Evolutionary conservation across 2,329 filamentous ascomycete genomes (phyloP).

Genomic region (Nectriaceae sp.): DNA sequence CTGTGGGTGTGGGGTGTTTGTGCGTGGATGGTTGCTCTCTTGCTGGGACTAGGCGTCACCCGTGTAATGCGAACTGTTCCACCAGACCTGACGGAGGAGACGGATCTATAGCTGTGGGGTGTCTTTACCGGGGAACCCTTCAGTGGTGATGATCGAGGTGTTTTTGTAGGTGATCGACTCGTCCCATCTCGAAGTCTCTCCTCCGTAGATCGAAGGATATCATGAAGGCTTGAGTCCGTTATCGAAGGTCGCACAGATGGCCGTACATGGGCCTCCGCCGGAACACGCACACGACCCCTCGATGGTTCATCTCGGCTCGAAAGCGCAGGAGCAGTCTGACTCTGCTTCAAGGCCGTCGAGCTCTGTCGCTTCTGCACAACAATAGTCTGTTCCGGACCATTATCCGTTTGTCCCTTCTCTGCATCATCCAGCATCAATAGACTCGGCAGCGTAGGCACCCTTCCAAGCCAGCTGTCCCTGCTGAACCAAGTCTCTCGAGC

Average conservation of each 20-base stretch:
- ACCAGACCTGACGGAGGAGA: conserved; percentile 17
- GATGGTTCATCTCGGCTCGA: conserved; percentile 12
- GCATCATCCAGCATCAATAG: conserved; percentile 14
- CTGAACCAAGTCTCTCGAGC: conserved; percentile 30
- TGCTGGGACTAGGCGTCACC: conserved; percentile 30
- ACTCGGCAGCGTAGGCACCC: conserved; percentile 40
- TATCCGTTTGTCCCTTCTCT: conserved; percentile 22
- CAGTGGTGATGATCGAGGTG: conserved; percentile 17
- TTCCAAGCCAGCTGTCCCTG: conserved; percentile 36
- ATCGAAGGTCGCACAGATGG: conserved; percentile 25
- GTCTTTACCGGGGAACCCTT: conserved; percentile 28
- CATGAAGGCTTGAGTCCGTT: conserved; percentile 50
- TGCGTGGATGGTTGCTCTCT: conserved; percentile 23
- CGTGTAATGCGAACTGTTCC: conserved; percentile 15
- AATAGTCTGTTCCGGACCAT: conserved; percentile 14
- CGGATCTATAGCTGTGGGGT: conserved; percentile 30
- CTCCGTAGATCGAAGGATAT: conserved; percentile 56
- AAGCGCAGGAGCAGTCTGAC: conserved; percentile 24
- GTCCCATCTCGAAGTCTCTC: conserved; percentile 47
- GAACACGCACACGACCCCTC: conserved; percentile 9
- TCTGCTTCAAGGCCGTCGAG: conserved; percentile 12
- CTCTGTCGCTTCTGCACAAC: conserved; percentile 20
- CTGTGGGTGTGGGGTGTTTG: conserved; percentile 21
- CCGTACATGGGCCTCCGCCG: conserved; percentile 21
- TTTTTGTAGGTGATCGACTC: conserved; percentile 34